These are phyloP conservation scores for Solanum etuberosum DNA, from an alignment of 257 asterid species.

Conservation along the genomic window DNA sequence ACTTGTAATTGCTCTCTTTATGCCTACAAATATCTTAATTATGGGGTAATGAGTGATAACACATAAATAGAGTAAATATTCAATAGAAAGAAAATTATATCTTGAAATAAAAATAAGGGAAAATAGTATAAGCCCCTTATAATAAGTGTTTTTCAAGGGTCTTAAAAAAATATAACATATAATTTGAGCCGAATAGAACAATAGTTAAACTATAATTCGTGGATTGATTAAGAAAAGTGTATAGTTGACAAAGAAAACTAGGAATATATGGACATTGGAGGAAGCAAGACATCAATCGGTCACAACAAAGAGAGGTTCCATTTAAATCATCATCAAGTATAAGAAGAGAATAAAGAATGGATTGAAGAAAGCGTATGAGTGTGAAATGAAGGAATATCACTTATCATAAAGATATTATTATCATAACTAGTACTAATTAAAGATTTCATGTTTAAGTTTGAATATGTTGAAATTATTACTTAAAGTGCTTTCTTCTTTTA, in stretches of 20 bases:
- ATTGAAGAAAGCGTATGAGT: background rate
- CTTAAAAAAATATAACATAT: background rate
- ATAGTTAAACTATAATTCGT: background rate
- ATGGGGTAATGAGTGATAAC: background rate
- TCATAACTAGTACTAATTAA: background rate
- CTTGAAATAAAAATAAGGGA: background rate
- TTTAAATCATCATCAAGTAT: background rate
- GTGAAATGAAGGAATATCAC: background rate
- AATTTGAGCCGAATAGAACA: accelerated
- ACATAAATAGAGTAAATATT: background rate
- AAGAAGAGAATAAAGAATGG: background rate
- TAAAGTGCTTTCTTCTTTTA: background rate
- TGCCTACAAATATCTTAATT: background rate
- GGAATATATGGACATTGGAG: background rate
- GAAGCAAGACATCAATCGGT: background rate
- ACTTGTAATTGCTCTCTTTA: background rate
- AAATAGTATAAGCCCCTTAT: background rate
- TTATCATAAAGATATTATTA: background rate
- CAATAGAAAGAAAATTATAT: background rate
- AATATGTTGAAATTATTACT: background rate
- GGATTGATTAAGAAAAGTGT: background rate
- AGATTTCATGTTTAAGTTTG: background rate
- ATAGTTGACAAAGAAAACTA: background rate
- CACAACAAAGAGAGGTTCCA: background rate
- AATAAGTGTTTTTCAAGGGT: background rate